Evolutionary conservation across 2,329 filamentous ascomycete genomes (phyloP).

Genomic region (Hypoxylon sp.): DNA sequence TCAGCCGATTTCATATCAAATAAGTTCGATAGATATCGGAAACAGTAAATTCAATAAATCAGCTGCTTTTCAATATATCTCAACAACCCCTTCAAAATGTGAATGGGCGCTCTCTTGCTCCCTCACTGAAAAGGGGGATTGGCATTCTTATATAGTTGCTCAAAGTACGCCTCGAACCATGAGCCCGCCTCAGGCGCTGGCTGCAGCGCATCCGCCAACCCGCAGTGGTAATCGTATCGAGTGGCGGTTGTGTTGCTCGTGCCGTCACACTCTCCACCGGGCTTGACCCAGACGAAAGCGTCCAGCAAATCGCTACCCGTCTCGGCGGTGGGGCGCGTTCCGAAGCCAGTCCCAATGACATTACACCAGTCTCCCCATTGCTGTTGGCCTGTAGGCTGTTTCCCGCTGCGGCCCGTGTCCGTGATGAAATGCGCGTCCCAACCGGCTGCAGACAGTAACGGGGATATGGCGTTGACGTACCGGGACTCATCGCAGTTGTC

Average conservation of each 20-base stretch:
- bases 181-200: slow-evolving; percentile 77
- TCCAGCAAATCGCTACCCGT: slow-evolving; percentile 67
- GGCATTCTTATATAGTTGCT: slow-evolving; percentile 67
- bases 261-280: slow-evolving; percentile 63
- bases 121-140: slow-evolving; percentile 61
- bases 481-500: slow-evolving; percentile 65
- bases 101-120: background rate
- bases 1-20: background rate
- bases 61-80: background rate
- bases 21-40: background rate
- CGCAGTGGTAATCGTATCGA: slow-evolving; percentile 67
- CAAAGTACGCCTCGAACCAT: slow-evolving; percentile 75
- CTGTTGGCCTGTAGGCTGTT: slow-evolving; percentile 66
- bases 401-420: slow-evolving; percentile 51
- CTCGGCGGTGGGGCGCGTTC: slow-evolving; percentile 64
- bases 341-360: slow-evolving; percentile 68
- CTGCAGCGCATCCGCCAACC: slow-evolving; percentile 64
- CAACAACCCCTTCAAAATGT: background rate
- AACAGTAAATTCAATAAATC: background rate
- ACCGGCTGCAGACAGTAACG: slow-evolving; percentile 65
- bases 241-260: slow-evolving; percentile 57
- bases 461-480: slow-evolving; percentile 74
- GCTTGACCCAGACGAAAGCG: slow-evolving; percentile 74
- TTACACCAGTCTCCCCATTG: slow-evolving; percentile 74
- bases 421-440: slow-evolving; percentile 57